Percentiles rank a stretch among this genome's conserved stretches.
Evolutionary conservation across 2,329 filamentous ascomycete genomes (phyloP).

Genomic region (Alternaria dauci): DNA sequence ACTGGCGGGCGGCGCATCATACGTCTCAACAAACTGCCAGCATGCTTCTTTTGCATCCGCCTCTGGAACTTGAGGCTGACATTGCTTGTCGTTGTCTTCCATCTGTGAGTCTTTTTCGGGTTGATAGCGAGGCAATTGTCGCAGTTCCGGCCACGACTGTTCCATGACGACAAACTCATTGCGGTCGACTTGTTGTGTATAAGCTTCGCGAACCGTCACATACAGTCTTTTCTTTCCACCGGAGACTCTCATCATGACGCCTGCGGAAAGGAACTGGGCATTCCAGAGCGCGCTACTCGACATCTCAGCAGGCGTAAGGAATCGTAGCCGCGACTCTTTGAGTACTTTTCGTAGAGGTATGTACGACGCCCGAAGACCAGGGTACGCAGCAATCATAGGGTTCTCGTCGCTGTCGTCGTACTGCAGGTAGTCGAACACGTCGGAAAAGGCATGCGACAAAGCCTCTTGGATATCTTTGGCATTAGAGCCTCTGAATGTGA

Average conservation of each 20-base stretch:
- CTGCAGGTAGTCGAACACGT: slow-evolving; percentile 53
- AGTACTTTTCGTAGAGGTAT: slow-evolving; percentile 80
- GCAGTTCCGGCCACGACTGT: slow-evolving; percentile 70
- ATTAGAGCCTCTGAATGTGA: slow-evolving; percentile 69
- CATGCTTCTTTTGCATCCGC: slow-evolving; percentile 70
- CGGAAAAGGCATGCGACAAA: slow-evolving; percentile 69
- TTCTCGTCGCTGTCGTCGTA: slow-evolving; percentile 41
- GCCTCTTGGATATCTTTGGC: slow-evolving; percentile 73
- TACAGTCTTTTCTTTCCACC: slow-evolving; percentile 71
- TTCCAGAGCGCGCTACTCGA: slow-evolving; percentile 76
- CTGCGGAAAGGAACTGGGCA: slow-evolving; percentile 72
- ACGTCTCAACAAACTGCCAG: slow-evolving; percentile 71
- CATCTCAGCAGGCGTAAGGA: slow-evolving; percentile 76
- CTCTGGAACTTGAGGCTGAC: slow-evolving; percentile 61
- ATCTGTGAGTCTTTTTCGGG: slow-evolving; percentile 52
- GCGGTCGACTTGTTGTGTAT: slow-evolving; percentile 68
- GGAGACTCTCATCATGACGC: slow-evolving; percentile 75
- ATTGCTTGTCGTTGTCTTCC: slow-evolving; percentile 47
- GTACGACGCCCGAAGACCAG: slow-evolving; percentile 73
- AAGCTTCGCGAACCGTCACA: slow-evolving; percentile 77
- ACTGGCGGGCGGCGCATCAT: slow-evolving; percentile 65
- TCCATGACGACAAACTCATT: slow-evolving; percentile 20
- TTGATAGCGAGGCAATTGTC: slow-evolving; percentile 67
- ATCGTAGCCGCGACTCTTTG: slow-evolving; percentile 75
- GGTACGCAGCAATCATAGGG: slow-evolving; percentile 37